Percentiles rank a stretch among this genome's conserved stretches.
Conservation (phyloP, 2,329 filamentous ascomycete genomes). For the Aureobasidium pullulans region DNA sequence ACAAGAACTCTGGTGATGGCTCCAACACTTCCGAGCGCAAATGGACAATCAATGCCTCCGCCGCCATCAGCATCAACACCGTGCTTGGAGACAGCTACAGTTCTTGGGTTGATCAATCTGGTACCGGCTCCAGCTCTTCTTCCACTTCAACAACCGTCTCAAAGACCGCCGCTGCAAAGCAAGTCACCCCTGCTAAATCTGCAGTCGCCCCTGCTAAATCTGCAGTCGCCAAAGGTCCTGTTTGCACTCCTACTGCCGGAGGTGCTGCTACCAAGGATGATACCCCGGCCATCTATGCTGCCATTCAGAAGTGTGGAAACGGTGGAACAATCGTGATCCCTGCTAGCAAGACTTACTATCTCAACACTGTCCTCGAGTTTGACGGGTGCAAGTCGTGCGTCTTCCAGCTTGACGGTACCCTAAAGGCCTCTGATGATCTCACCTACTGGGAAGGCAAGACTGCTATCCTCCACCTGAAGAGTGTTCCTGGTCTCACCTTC, state of each 20-base stretch:
- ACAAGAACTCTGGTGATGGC: background rate
- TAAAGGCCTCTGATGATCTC: conserved; percentile 34
- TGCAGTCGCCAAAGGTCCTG: background rate
- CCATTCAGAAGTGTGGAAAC: conserved; percentile 35
- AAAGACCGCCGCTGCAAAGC: background rate
- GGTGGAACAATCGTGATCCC: conserved; percentile 42
- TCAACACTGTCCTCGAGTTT: conserved; percentile 38
- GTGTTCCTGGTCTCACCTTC: conserved; percentile 35
- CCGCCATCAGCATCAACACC: background rate
- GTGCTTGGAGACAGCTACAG: background rate
- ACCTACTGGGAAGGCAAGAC: conserved; percentile 36
- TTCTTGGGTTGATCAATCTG: background rate
- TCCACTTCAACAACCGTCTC: background rate
- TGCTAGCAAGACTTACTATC: conserved; percentile 33
- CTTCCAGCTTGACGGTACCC: conserved; percentile 39
- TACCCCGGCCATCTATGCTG: conserved; percentile 36
- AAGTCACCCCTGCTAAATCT: background rate
- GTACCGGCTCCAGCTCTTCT: background rate
- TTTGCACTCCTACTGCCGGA: conserved; percentile 28
- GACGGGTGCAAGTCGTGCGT: conserved; percentile 38
- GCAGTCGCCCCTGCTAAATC: background rate
- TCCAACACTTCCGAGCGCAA: background rate
- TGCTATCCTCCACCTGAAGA: conserved; percentile 34
- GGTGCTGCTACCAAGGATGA: conserved; percentile 33
- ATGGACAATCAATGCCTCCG: background rate